These are phyloP conservation scores for Plantago major DNA, from an alignment of 257 asterid species.

Conservation along the genomic window DNA sequence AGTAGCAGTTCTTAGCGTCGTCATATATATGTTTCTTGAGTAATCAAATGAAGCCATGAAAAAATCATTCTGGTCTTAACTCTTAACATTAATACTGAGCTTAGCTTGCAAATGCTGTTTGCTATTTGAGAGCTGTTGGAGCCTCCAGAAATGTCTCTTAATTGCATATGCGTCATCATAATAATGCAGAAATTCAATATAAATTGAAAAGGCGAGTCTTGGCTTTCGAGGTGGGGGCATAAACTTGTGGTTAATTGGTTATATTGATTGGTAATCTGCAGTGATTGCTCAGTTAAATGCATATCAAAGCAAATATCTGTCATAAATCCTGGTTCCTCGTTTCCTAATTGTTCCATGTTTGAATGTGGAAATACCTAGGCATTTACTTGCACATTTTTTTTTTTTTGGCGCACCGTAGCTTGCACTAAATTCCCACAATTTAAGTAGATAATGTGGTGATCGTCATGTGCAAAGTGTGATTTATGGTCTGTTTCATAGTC, in stretches of 20 bases:
- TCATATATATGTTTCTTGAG: no score
- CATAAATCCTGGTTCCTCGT: constrained; percentile 12
- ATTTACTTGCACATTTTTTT: constrained; percentile 12
- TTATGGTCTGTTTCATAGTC: neutral
- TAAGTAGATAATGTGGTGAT: constrained; percentile 3
- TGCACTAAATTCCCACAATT: constrained; percentile 1
- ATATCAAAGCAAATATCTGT: constrained; percentile 5
- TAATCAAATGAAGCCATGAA: no score
- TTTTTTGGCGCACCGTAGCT: neutral
- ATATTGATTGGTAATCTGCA: constrained; percentile 1
- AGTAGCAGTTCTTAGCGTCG: no score
- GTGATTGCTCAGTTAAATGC: constrained; percentile 10
- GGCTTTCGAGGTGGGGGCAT: constrained; percentile 6
- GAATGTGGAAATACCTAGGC: constrained; percentile 9
- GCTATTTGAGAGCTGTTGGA: no score
- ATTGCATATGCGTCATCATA: no score
- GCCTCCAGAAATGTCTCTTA: no score
- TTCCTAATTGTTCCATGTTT: constrained; percentile 4
- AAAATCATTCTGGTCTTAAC: no score
- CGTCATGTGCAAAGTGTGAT: constrained; percentile 1
- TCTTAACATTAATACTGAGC: no score
- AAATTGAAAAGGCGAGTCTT: neutral
- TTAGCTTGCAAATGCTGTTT: no score
- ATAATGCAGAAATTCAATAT: no score
- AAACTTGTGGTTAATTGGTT: constrained; percentile 12